These are phyloP conservation scores for Apiospora arundinis DNA, from an alignment of 2,329 filamentous ascomycete genomes.

Conservation along the genomic window DNA sequence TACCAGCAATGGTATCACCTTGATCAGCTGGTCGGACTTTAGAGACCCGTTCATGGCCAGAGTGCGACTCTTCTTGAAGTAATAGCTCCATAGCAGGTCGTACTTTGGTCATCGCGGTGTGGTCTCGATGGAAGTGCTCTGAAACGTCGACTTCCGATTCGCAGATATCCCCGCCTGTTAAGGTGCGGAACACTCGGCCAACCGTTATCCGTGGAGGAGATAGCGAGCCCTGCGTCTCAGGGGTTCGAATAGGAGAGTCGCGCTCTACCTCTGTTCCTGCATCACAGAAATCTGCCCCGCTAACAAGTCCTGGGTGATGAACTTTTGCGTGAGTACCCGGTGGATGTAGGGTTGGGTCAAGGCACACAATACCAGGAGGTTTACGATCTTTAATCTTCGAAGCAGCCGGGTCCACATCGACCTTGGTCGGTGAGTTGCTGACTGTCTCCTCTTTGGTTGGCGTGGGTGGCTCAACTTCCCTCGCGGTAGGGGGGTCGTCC, in stretches of 20 bases:
- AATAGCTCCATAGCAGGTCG: slow-evolving; percentile 26
- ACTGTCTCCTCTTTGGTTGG: not conserved
- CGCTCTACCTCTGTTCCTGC: slow-evolving; percentile 27
- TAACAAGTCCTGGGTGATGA: slow-evolving; percentile 29
- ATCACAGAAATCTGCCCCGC: slow-evolving; percentile 29
- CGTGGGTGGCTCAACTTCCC: not conserved
- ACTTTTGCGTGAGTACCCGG: slow-evolving; percentile 26
- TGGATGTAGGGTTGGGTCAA: slow-evolving; percentile 30
- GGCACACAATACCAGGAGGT: slow-evolving; percentile 25
- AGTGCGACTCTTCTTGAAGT: slow-evolving; percentile 2
- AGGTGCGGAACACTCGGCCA: slow-evolving; percentile 26
- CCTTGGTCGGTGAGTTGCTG: not conserved
- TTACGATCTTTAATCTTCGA: slow-evolving; percentile 3
- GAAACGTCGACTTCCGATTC: slow-evolving; percentile 30
- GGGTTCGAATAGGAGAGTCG: slow-evolving; percentile 29
- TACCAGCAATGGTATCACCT: not conserved
- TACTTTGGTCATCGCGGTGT: slow-evolving; percentile 30
- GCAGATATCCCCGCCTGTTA: slow-evolving; percentile 28
- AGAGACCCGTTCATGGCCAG: slow-evolving; percentile 17
- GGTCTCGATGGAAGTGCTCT: slow-evolving; percentile 27
- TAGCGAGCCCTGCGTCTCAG: slow-evolving; percentile 13
- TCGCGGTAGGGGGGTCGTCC: not conserved
- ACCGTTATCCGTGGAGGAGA: slow-evolving; percentile 21
- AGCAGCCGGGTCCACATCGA: not conserved
- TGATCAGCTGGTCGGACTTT: slow-evolving; percentile 20